Evolutionary conservation across 78 protist species (phyloP).

Genomic region (Emiliania huxleyi): DNA sequence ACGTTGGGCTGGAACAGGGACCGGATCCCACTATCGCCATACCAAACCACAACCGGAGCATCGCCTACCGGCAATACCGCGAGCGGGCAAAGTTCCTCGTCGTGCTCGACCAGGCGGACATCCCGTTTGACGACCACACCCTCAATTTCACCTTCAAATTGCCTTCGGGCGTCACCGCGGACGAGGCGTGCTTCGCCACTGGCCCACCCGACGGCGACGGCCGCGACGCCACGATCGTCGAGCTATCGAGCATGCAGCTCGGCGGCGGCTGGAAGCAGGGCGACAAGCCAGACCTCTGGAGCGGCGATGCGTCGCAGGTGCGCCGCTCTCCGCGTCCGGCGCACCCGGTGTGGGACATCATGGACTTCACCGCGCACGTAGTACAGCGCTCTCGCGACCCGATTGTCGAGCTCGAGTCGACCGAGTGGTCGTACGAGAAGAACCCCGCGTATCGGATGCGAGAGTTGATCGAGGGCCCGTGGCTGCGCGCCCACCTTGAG

Average conservation of each 20-base stretch:
- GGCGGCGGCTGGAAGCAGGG: not conserved
- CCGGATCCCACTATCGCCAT: not conserved
- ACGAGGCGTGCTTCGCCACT: not conserved
- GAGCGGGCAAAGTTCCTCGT: not conserved
- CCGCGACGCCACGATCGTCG: not conserved
- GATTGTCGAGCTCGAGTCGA: not conserved
- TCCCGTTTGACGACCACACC: not conserved
- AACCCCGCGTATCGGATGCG: not conserved
- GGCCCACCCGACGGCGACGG: too few relatives aligned
- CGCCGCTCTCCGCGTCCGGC: not conserved
- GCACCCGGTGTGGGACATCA: not conserved
- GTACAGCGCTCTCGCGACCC: not conserved
- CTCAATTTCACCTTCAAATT: not conserved
- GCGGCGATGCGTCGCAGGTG: not conserved
- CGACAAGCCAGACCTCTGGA: not conserved
- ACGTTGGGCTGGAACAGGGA: not conserved
- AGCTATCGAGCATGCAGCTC: not conserved
- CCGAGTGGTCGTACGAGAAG: not conserved
- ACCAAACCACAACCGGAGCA: not conserved
- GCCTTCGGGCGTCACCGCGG: not conserved
- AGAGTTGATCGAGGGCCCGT: too few relatives aligned
- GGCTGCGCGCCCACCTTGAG: too few relatives aligned
- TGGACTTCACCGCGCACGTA: not conserved
- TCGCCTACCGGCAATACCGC: not conserved
- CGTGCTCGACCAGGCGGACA: not conserved